phyloP scores from a whole-genome alignment of 1,284 basidiomycete species.

The Ganoderma meredithae region DNA sequence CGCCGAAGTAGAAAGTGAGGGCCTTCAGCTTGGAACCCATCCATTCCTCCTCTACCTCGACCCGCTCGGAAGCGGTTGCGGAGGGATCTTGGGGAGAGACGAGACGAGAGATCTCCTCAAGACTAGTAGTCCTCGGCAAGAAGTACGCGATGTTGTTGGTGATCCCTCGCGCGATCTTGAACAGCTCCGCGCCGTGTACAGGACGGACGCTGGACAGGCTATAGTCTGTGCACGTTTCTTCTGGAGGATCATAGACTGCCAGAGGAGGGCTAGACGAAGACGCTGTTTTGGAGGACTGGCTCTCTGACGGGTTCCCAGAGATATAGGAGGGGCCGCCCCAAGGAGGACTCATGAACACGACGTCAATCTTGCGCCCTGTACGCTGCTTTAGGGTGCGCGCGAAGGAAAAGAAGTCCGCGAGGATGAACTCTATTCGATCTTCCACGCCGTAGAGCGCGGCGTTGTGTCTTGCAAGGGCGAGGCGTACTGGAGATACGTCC shows the following conservation, averaged over 20 bases:
- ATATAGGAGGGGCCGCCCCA: slow-evolving; percentile 90
- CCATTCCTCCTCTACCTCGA: slow-evolving; percentile 92
- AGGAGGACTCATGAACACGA: slow-evolving; percentile 91
- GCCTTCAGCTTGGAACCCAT: slow-evolving; percentile 88
- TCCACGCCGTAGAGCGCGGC: slow-evolving; percentile 93
- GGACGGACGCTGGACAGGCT: slow-evolving; percentile 79
- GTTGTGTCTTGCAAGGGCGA: slow-evolving; percentile 91
- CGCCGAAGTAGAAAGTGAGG: slow-evolving; percentile 84
- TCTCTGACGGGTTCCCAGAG: slow-evolving; percentile 39
- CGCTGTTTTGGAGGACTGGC: slow-evolving; percentile 20
- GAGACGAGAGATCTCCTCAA: slow-evolving; percentile 74
- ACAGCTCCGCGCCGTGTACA: slow-evolving; percentile 83
- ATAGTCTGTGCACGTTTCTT: slow-evolving; percentile 61
- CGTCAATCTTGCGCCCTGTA: slow-evolving; percentile 67
- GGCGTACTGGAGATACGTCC: slow-evolving; percentile 84
- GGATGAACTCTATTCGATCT: slow-evolving; percentile 92
- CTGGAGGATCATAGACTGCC: slow-evolving; percentile 18
- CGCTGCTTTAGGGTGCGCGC: slow-evolving; percentile 54
- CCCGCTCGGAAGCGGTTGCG: slow-evolving; percentile 45
- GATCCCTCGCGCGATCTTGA: slow-evolving; percentile 72
- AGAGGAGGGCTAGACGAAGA: slow-evolving; percentile 21
- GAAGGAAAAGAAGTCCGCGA: slow-evolving; percentile 88
- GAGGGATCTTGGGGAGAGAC: slow-evolving; percentile 38
- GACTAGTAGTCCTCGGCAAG: slow-evolving; percentile 84
- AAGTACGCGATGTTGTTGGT: slow-evolving; percentile 89